Evolutionary conservation across 75 land plant genomes (phyloP), one percentile per base, ranked within the genome.

Genomic region (Chamaecyparis obtusa): DNA sequence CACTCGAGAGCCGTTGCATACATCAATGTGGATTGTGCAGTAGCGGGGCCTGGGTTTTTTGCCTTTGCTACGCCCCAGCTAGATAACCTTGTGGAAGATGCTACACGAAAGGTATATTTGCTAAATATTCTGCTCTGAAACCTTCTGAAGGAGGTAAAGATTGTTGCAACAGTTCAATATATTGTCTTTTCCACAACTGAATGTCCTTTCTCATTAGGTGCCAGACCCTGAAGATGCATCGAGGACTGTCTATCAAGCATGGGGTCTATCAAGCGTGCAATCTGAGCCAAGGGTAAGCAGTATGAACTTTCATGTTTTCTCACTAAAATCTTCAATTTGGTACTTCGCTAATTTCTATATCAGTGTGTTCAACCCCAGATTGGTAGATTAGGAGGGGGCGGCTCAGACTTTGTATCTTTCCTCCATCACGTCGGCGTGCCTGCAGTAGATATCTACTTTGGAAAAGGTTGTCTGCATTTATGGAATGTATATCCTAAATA

Each of bases 341-440:
- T 51, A 51, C 2, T 51, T 51, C 13, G 14, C 55, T 51, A 51
- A 51, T 51, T 39, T 14, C 55, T 51, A 51, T 51, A 1, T 51
- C 1, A 11, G 0, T 13, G 16, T 51, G 55, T 10, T 80, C 13
- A 17, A 80, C 44, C 27, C 43, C 89, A 96, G 98, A 90, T 96
- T 86, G 92, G 86, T 21, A 92, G 98, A 60, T 79, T 96, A 87
- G 95, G 98, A 49, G 95, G 94, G 5, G 96, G 93, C 74, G 97
- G 94, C 41, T 93, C 98, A 41, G 98, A 96, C 83, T 96, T 76
- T 90, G 92, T 90, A 14, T 89, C 97, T 89, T 96, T 96, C 85
- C 92, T 96, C 48, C 98, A 96, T 74, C 98, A 95, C 88, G 93
- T 94, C 60, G 98, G 98, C 9, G 86, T 95, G 71, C 96, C 98